Percentiles rank a stretch among this genome's conserved stretches.
Conservation (phyloP, 306 rosid genomes). For the Quercus alba region DNA sequence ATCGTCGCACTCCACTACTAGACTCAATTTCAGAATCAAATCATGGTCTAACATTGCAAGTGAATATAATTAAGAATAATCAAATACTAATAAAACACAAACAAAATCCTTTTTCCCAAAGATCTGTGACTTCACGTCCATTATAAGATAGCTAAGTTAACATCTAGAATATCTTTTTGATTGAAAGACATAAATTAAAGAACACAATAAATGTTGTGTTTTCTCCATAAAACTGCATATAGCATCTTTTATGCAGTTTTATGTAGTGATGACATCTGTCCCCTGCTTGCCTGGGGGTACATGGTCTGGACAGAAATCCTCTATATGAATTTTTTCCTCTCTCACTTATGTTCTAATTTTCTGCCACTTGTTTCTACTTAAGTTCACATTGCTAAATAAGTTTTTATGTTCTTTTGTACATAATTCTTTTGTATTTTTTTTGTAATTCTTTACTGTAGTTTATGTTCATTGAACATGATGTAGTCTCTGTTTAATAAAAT, state of each 20-base stretch:
- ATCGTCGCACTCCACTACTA: background rate
- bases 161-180: too few relatives aligned
- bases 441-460: too few relatives aligned
- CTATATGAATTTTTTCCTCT: background rate
- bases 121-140: background rate
- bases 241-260: too few relatives aligned
- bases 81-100: background rate
- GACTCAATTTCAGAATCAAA: background rate
- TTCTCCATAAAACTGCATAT: background rate
- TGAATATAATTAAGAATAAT: background rate
- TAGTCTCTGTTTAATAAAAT: too few relatives aligned
- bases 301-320: background rate
- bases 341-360: background rate
- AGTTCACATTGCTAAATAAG: too few relatives aligned
- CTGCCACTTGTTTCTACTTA: background rate
- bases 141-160: background rate
- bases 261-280: background rate
- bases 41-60: background rate
- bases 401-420: too few relatives aligned
- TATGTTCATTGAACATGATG: too few relatives aligned
- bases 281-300: background rate
- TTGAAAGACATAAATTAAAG: too few relatives aligned
- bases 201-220: background rate
- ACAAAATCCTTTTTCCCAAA: background rate
- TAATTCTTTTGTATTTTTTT: too few relatives aligned